A percentile compares a stretch with the other conserved stretches of the same genome.
Conservation (phyloP, 148 eudicot species). For the Diospyros lotus region DNA sequence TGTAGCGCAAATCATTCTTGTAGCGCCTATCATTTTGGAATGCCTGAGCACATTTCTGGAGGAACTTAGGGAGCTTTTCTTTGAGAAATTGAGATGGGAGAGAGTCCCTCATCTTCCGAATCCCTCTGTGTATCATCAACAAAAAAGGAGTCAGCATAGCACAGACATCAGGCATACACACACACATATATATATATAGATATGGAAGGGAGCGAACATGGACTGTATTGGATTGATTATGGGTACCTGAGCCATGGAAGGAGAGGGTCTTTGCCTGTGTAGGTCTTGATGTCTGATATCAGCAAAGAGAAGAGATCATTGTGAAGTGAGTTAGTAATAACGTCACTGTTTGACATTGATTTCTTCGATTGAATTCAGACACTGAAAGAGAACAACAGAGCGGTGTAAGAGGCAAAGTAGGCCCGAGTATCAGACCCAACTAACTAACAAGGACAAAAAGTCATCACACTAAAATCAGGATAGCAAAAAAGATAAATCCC, state of each 20-base stretch:
- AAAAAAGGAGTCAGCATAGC: not conserved
- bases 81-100: conserved; percentile 55
- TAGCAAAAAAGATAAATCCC: too few species aligned
- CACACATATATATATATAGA: not conserved
- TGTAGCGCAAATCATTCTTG: conserved; percentile 65
- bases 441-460: too few species aligned
- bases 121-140: conserved; percentile 42
- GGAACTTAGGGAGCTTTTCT: conserved; percentile 90
- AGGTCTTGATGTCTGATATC: conserved; percentile 73
- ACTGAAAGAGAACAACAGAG: too few species aligned
- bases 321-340: conserved; percentile 8
- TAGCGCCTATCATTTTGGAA: conserved; percentile 72
- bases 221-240: not conserved
- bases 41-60: conserved; percentile 80
- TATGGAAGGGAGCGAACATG: not conserved
- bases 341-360: conserved; percentile 28
- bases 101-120: conserved; percentile 56
- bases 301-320: conserved; percentile 60
- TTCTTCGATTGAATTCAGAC: conserved; percentile 7
- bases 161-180: not conserved
- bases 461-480: too few species aligned
- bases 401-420: too few species aligned
- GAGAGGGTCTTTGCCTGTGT: conserved; percentile 78
- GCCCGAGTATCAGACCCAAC: too few species aligned
- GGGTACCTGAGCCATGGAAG: conserved; percentile 88